A percentile compares a stretch with the other conserved stretches of the same genome.
Conservation (phyloP, 1,284 basidiomycete genomes). For the Mycena citricolor region DNA sequence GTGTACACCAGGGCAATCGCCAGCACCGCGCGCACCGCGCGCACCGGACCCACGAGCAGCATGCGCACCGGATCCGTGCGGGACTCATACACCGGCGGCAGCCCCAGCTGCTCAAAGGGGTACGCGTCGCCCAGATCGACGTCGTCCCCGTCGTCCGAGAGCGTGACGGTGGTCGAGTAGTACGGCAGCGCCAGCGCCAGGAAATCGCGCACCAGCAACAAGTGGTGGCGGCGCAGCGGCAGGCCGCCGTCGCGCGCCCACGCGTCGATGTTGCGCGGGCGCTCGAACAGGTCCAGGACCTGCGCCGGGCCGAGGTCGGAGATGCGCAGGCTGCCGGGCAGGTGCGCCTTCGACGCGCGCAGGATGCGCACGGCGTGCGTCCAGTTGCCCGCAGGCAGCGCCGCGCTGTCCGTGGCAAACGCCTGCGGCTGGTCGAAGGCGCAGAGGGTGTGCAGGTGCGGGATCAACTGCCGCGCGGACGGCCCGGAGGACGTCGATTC, state of each 20-base stretch:
- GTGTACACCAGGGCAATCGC: conserved; percentile 14
- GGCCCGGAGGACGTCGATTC: background rate
- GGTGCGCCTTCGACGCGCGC: conserved; percentile 4
- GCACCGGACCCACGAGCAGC: conserved; percentile 15
- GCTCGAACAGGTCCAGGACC: conserved; percentile 6
- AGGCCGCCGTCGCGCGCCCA: background rate
- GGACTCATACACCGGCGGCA: conserved; percentile 1
- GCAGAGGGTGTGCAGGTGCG: conserved; percentile 13
- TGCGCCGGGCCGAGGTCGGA: background rate
- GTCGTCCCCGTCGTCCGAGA: background rate
- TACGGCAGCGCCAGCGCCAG: conserved; percentile 22
- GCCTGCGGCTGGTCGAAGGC: background rate
- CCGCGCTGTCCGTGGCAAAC: background rate
- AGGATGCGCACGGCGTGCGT: conserved; percentile 20
- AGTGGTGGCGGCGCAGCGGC: conserved; percentile 11
- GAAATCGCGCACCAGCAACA: conserved; percentile 22
- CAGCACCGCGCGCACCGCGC: conserved; percentile 16
- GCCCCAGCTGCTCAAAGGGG: no score
- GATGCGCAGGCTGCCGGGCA: background rate
- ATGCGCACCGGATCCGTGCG: conserved; percentile 17
- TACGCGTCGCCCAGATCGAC: background rate
- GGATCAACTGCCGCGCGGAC: conserved; percentile 16
- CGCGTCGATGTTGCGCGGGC: background rate
- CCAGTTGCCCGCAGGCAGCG: conserved; percentile 9
- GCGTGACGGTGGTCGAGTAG: conserved; percentile 10